These are phyloP conservation scores for Osmanthus fragrans DNA, from an alignment of 257 asterid species.

Conservation along the genomic window DNA sequence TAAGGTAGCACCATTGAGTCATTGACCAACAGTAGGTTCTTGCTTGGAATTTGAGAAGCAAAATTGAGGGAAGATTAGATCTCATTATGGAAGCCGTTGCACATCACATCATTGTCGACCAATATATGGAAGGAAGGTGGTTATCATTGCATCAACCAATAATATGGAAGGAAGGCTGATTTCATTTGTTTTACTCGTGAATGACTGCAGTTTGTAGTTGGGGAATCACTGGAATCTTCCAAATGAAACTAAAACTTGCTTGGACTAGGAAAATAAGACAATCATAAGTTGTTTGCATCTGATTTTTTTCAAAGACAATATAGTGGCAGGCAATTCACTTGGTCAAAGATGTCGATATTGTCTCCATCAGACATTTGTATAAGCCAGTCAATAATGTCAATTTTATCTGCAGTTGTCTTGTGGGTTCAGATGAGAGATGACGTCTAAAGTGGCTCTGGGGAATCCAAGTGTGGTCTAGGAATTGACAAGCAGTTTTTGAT, in stretches of 20 bases:
- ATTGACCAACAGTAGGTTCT: not conserved
- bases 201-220: not conserved
- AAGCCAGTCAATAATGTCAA: not conserved
- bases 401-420: not conserved
- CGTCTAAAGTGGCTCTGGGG: not conserved
- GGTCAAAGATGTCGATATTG: not conserved
- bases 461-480: not conserved
- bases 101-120: not conserved
- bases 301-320: not conserved
- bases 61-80: not conserved
- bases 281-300: not conserved
- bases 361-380: constrained; percentile 1
- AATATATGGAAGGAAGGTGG: not conserved
- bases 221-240: not conserved
- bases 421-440: not conserved
- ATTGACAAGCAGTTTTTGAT: not conserved
- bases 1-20: no score
- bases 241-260: not conserved
- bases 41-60: not conserved
- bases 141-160: not conserved
- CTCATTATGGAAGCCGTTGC: not conserved
- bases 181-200: not conserved
- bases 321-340: not conserved
- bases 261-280: not conserved
- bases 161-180: not conserved